These are phyloP conservation scores for Spatholobus suberectus DNA, from an alignment of 306 rosid genomes.

Conservation along the genomic window DNA sequence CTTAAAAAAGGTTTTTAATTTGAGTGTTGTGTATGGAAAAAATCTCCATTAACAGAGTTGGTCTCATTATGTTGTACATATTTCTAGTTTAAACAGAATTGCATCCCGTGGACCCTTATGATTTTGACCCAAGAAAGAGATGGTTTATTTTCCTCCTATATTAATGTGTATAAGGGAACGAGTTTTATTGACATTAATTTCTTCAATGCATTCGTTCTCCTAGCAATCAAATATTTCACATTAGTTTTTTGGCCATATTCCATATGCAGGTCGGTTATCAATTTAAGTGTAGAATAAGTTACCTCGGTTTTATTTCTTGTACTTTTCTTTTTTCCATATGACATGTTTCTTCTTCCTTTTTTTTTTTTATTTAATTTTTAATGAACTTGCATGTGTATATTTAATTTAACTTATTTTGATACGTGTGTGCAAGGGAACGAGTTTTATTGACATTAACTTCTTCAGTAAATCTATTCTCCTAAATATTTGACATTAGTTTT, in stretches of 20 bases:
- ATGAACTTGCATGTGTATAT: too few relatives aligned
- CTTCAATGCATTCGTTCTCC: background rate
- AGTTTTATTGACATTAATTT: background rate
- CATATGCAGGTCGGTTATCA: background rate
- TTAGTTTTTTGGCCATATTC: background rate
- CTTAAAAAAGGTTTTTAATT: background rate
- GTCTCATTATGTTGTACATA: background rate
- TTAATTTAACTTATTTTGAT: too few relatives aligned
- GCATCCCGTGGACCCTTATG: background rate
- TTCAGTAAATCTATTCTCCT: background rate
- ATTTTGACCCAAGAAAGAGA: background rate
- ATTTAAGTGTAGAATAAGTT: background rate
- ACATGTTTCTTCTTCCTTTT: background rate
- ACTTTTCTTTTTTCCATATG: background rate
- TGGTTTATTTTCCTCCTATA: background rate
- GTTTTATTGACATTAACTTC: background rate
- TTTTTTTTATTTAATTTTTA: too few relatives aligned
- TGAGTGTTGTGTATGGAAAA: background rate
- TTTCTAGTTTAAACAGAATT: background rate
- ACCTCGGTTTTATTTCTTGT: background rate
- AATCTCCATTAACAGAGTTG: too few relatives aligned
- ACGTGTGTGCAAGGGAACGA: background rate
- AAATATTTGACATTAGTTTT: background rate
- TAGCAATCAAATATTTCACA: background rate
- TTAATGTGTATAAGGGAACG: background rate